Conservation (phyloP, 2,329 filamentous ascomycete genomes). For the Orbilia javanica region DNA sequence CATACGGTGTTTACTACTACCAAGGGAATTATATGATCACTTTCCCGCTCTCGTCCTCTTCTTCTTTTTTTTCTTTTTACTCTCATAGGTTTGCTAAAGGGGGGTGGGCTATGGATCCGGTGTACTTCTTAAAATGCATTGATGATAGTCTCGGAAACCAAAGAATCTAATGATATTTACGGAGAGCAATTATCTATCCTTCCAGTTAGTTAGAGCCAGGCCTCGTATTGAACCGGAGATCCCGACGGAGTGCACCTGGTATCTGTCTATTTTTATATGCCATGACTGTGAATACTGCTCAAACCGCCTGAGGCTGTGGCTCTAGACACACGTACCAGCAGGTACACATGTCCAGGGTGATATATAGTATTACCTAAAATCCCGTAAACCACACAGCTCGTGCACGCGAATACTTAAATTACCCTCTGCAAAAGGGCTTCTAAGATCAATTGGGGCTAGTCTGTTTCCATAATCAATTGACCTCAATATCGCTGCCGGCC, state of each 20-base stretch:
- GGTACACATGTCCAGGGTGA: background rate
- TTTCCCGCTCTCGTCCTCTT: slow-evolving; percentile 39
- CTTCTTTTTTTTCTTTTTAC: slow-evolving; percentile 48
- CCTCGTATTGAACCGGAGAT: background rate
- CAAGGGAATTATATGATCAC: slow-evolving; percentile 41
- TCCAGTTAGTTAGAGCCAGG: background rate
- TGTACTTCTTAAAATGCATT: slow-evolving; percentile 58
- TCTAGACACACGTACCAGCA: too few relatives aligned
- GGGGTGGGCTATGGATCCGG: slow-evolving; percentile 56
- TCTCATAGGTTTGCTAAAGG: slow-evolving; percentile 42
- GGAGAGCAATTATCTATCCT: slow-evolving; percentile 29
- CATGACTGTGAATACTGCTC: too few relatives aligned
- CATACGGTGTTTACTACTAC: slow-evolving; percentile 53
- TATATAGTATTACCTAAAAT: background rate
- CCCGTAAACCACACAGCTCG: background rate
- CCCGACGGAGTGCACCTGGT: too few relatives aligned
- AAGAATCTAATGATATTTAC: slow-evolving; percentile 58
- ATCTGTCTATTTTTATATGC: too few relatives aligned
- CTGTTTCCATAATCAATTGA: background rate
- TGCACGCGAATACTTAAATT: too few relatives aligned
- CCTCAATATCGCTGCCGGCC: slow-evolving; percentile 9
- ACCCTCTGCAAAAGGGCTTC: background rate
- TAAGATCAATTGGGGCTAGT: background rate
- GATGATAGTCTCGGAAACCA: slow-evolving; percentile 58
- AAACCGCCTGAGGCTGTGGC: too few relatives aligned